phyloP scores from a whole-genome alignment of 1,284 basidiomycete species.

The Ganoderma resinaceum region DNA sequence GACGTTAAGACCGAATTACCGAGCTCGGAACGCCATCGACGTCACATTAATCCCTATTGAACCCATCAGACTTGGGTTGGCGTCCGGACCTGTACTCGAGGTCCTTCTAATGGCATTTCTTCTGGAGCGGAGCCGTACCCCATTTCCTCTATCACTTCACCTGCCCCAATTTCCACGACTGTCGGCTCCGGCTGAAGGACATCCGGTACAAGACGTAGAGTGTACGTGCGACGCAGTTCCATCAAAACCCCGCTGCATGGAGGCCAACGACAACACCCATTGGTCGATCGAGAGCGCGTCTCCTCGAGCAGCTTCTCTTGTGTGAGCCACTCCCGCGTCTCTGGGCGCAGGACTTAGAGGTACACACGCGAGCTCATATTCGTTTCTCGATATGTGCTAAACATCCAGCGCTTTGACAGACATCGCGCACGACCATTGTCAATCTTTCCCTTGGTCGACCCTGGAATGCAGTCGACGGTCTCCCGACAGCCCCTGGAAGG shows the following conservation, averaged over 20 bases:
- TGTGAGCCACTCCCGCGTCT: slow-evolving; percentile 8
- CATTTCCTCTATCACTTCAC: background rate
- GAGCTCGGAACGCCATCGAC: background rate
- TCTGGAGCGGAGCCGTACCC: background rate
- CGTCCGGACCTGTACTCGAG: background rate
- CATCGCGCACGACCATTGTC: background rate
- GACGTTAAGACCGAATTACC: background rate
- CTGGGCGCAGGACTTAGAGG: background rate
- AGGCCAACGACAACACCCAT: background rate
- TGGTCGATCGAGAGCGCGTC: background rate
- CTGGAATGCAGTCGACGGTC: background rate
- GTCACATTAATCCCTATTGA: background rate
- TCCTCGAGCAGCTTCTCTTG: background rate
- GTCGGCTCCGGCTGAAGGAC: background rate
- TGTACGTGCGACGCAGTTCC: slow-evolving; percentile 6
- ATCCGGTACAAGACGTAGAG: slow-evolving; percentile 1
- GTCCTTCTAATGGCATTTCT: background rate
- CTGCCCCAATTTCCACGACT: background rate
- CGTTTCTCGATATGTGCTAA: background rate
- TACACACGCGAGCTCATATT: slow-evolving; percentile 2
- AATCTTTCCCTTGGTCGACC: background rate
- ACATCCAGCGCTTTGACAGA: background rate
- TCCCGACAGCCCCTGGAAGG: background rate
- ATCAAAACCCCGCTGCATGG: background rate
- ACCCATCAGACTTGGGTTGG: too few relatives aligned